Base-by-base conservation (phyloP, 495 filamentous ascomycete species). In the Baudoinia panamericana region DNA sequence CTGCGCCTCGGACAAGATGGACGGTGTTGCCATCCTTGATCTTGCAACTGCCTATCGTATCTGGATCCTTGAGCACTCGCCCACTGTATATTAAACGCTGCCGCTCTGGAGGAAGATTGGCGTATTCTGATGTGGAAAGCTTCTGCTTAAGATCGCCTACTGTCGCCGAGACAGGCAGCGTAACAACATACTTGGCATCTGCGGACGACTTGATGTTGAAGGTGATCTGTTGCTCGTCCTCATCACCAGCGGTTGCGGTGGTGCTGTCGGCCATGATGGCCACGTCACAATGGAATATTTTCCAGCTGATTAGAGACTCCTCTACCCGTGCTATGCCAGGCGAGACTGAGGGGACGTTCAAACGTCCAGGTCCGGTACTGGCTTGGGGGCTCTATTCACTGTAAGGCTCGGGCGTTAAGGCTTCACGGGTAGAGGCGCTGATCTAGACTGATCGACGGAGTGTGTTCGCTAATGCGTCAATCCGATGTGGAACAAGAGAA, bases 31-130 rank as follows among this genome's bases (percentile, higher is more conserved):
- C 80, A 41, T 83, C 73, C 63, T 95, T 93, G 60, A 99, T 84
- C 64, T 94, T 99, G 64, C 92, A 93, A 18, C 75, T 71, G 39
- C 67, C 75, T 30, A 99, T 61, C 0, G 80, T 80, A 46, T 96
- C 86, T 28, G 75, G 73, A 56, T 99, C 84, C 64, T 95, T 99
- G 62, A 99, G 71, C 16, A 99, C 87, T 44, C 87, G 77, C 20
- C 92, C 92, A 5, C 88, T 95, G 63, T 96, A 96, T 60, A 99
- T 99, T 49, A 99, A 68, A 30, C 92, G 84, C 60, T 94, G 87
- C 34, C 82, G 73, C 49, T 88, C 90, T 20, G 76, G 69, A 0
- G 88, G 77, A 34, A 93, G 73, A 54, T 88, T 75, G 52, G 88
- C 83, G 60, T 80, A 86, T 39, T 93, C 82, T 31, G 70, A 56